Base-by-base conservation (phyloP, 768 basidiomycete genomes). In the Calocera viscosa region DNA sequence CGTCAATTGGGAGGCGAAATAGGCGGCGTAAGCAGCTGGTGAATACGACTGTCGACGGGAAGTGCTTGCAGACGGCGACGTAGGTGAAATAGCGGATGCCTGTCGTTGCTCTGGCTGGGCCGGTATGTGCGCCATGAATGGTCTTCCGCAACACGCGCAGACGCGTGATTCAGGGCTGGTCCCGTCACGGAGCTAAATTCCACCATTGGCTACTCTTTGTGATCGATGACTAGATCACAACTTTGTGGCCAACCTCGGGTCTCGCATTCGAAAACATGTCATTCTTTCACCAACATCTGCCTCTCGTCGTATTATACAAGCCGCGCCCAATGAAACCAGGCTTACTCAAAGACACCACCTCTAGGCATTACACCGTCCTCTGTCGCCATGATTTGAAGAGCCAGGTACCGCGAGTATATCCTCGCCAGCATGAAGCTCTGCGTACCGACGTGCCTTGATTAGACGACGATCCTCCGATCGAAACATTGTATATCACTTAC, bases 111-210 rank as follows among this genome's bases (percentile, higher is more conserved):
- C 53, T 32, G 26, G 5, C 53, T 60, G 26, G 16, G 30, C 53
- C 53, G 24, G 53, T 60, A 10, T 30, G 53, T 28, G 53, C 53
- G 53, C 53, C 53, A 60, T 60, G 53, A 60, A 60, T 60, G 53
- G 53, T 60, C 53, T 60, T 60, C 26, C 30, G 30, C 53, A 60
- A 60, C 53, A 60, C 53, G 53, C 24, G 53, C 53, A 24, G 43
- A 60, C 53, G 53, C 53, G 53, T 60, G 53, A 60, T 60, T 60
- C 53, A 60, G 30, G 26, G 43, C 53, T 60, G 53, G 53, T 60
- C 53, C 53, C 53, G 53, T 60, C 53, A 60, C 53, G 53, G 53
- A 32, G 39, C 39, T 40, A 10, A 10, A 19, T 10, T 10, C 19
- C 39, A 40, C 10, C 39, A 10, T 40, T 40, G 39, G 39, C 39